phyloP scores from a whole-genome alignment of 2,329 filamentous ascomycete genomes.

The Colletotrichum eremochloae region DNA sequence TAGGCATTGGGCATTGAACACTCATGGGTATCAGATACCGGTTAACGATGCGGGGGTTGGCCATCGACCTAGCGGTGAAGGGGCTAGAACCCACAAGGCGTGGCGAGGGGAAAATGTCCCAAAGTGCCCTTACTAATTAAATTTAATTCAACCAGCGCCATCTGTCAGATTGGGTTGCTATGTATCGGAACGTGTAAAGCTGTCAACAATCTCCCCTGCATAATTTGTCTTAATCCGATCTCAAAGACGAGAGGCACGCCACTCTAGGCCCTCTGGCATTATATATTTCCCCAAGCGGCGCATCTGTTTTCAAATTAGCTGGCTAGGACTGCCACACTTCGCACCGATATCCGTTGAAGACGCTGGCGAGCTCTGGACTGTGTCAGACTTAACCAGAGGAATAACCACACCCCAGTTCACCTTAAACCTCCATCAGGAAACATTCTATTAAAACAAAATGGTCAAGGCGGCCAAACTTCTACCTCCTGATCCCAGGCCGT shows the following conservation, averaged over 20 bases:
- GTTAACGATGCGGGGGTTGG: conserved; percentile 15
- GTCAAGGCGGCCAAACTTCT: conserved; percentile 43
- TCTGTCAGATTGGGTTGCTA: not conserved
- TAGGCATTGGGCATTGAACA: conserved; percentile 9
- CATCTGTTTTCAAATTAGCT: not conserved
- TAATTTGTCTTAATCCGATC: not conserved
- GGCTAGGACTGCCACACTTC: not conserved
- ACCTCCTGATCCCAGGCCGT: conserved; percentile 50
- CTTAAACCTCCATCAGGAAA: not conserved
- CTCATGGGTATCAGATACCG: conserved; percentile 21
- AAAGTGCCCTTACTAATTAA: conserved; percentile 3
- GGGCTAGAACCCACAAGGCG: not conserved
- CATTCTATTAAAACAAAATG: conserved; percentile 4
- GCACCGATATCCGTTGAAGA: not conserved
- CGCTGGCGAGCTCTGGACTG: not conserved
- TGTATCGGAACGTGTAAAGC: not conserved
- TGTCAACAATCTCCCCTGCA: conserved; percentile 10
- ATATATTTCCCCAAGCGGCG: conserved; percentile 18
- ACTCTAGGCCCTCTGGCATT: conserved; percentile 22
- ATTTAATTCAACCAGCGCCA: conserved; percentile 1
- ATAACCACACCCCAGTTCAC: not conserved
- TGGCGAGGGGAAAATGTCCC: not conserved
- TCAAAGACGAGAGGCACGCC: conserved; percentile 5
- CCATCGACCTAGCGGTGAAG: conserved; percentile 30
- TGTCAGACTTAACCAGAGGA: conserved; percentile 1